Conservation (phyloP, 495 filamentous ascomycete genomes). For the Geoglossum glabrum region DNA sequence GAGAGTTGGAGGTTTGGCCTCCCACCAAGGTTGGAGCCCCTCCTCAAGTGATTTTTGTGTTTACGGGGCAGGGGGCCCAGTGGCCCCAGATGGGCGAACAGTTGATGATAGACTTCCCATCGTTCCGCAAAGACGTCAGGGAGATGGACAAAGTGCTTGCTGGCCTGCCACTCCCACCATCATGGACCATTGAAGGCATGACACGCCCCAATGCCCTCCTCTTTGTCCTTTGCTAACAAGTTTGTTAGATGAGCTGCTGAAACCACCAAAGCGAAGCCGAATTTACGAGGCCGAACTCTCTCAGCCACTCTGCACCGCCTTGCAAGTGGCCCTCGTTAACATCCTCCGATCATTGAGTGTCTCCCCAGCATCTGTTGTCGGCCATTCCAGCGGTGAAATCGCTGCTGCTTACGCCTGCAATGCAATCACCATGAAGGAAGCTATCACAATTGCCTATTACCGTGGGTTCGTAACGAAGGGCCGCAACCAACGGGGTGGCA, state of each 20-base stretch:
- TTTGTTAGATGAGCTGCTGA: no score
- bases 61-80: slow-evolving; percentile 13
- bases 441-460: slow-evolving; percentile 9
- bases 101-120: not conserved
- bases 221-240: no score
- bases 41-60: slow-evolving; percentile 5
- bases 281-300: slow-evolving; percentile 6
- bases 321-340: slow-evolving; percentile 9
- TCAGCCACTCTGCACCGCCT: slow-evolving; percentile 9
- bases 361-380: slow-evolving; percentile 6
- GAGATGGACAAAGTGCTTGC: not conserved
- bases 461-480: not conserved
- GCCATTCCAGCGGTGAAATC: slow-evolving; percentile 16
- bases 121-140: not conserved
- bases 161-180: not conserved
- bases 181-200: not conserved
- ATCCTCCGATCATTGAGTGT: slow-evolving; percentile 7
- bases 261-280: no score
- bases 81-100: slow-evolving; percentile 11
- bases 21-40: not conserved
- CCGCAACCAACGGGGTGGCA: not conserved
- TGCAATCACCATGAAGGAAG: not conserved
- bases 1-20: not conserved
- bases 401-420: slow-evolving; percentile 12
- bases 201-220: not conserved